Base-by-base conservation (phyloP, 306 rosid species). In the Trifolium dubium region DNA sequence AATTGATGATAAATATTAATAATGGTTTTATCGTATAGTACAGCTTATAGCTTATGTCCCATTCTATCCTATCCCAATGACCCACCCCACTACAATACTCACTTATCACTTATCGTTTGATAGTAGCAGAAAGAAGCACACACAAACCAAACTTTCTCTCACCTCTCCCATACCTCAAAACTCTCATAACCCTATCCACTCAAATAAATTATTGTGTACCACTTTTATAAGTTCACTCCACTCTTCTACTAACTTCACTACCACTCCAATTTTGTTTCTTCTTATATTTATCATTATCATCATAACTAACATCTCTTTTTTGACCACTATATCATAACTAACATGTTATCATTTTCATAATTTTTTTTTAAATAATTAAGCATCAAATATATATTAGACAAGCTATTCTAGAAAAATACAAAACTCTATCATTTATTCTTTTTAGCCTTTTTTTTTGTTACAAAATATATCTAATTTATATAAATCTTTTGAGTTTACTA, bases 41-140 rank as follows among this genome's bases (percentile, higher is more conserved):
- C 79, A 67, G 19, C 61, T 10, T 56, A 9, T 18, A 18, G 17
- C 55, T 7, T 39, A 37, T 23, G 9, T 10, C 47, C 3, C 3
- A 10, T 41, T 10, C n/a, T 12, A 43, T 43, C 49, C 14, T 47
- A 49, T 49, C 55, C 19, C 8, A 49, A 4, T n/a, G 6, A 6
- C 5, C 19, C 9, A n/a, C 32, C 41, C 79, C 73, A 75, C 69
- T 63, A 69, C 55, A 69, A 75, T n/a, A 69, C 70, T 77, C 80
- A 53, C 84, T 80, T 75, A 80, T 75, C 80, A 80, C 80, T 80
- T 80, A 80, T 80, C 84, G 68, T 54, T 67, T 59, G n/a, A 64
- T 37, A 23, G 23, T 23, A 23, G 23, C 50, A 10, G 31, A 23
- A 46, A 10, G 31, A 23, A 46, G 50, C 73, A 69, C 72, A 80